Percentiles rank a stretch among this genome's conserved stretches.
Conservation (phyloP, 2,329 filamentous ascomycete species). For the Exophiala sp. region DNA sequence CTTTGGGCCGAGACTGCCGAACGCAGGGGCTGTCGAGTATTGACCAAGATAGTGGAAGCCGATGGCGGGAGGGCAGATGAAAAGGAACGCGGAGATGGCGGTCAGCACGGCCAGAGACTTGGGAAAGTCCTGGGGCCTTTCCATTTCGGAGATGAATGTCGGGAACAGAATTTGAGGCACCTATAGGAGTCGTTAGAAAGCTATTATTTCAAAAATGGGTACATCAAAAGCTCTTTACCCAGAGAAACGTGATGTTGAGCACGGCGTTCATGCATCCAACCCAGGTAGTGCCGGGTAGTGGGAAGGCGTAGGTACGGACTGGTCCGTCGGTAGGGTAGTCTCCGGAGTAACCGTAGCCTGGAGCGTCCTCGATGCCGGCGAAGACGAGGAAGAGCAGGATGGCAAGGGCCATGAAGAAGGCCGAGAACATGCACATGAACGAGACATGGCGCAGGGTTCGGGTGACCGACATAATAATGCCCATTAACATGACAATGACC, state of each 20-base stretch:
- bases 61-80: constrained; percentile 49
- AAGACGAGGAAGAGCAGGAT: constrained; percentile 51
- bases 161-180: constrained; percentile 53
- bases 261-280: constrained; percentile 50
- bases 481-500: constrained; percentile 46
- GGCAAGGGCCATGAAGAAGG: constrained; percentile 47
- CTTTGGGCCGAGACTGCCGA: constrained; percentile 44
- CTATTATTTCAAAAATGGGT: too few relatives aligned
- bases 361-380: constrained; percentile 45
- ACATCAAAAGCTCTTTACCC: too few relatives aligned
- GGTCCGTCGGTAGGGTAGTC: constrained; percentile 43
- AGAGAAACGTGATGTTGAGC: constrained; percentile 49
- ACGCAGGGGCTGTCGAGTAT: constrained; percentile 50
- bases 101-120: constrained; percentile 48
- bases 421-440: constrained; percentile 52
- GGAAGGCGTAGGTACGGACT: constrained; percentile 49
- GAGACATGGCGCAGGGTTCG: constrained; percentile 47
- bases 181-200: too few relatives aligned
- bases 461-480: constrained; percentile 46
- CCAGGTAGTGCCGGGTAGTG: constrained; percentile 45
- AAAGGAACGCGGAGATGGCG: constrained; percentile 45
- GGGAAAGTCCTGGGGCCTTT: constrained; percentile 49
- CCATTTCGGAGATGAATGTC: constrained; percentile 52
- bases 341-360: constrained; percentile 46
- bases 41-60: constrained; percentile 50